Evolutionary conservation across 768 basidiomycete genomes (phyloP), one percentile per base, ranked within the genome.

Genomic region (Auriculariales sp.): DNA sequence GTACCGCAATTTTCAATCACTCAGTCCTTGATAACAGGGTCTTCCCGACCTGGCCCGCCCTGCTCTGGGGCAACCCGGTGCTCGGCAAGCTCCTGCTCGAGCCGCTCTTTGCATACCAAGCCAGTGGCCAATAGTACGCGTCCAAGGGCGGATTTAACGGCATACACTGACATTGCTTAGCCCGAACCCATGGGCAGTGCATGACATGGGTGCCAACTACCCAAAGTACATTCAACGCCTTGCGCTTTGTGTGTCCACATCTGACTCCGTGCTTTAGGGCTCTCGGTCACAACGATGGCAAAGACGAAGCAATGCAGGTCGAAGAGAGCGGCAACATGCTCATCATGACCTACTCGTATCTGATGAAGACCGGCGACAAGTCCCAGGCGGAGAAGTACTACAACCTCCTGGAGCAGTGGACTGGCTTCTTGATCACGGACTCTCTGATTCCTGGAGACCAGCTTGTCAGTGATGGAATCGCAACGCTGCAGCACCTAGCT

Each of bases 251-350:
- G 39, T 14, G 24, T 19, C 3, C 17, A 11, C 17, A 22, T 49
- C 1, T n/a, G 24, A 36, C 27, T 4, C 35, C 15, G n/a, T 5
- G 9, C 14, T 32, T 56, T n/a, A 47, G 24, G 11, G 57, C 57
- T 7, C 36, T 48, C 27, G 57, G 57, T 25, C 53, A 58, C 47
- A 46, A 54, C 32, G 57, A 56, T 45, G 57, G 57, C 3, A 35
- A 48, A 25, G 49, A 56, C 25, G 33, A 53, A 35, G 17, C 33
- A 15, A 50, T 50, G 55, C 53, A 36, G n/a, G 31, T 54, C 22
- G 55, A 52, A 39, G 82, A 83, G 63, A 77, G 74, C 72, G 82
- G 79, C 15, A 83, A 84, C 57, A 81, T 82, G 78, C 64, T 83
- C 5, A 81, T 82, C 60, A 81, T 82, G 80, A 68, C 77, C 1